Conservation (phyloP, 129 eudicot species). For the Artemisia argyi region DNA sequence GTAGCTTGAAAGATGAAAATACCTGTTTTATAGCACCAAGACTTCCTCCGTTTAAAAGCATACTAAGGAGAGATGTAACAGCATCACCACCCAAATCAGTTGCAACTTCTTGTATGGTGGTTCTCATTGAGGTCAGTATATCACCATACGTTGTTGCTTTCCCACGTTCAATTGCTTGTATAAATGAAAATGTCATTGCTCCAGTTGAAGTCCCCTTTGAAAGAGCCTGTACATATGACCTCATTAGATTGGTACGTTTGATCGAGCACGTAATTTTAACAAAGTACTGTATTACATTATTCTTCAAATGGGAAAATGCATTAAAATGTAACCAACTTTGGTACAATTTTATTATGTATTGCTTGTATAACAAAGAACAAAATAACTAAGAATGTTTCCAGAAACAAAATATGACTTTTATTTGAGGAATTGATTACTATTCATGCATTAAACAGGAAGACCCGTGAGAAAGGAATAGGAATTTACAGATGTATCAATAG, state of each 20-base stretch:
- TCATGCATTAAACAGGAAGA: conserved; percentile 1
- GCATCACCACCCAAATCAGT: conserved; percentile 44
- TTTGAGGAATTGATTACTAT: too few species aligned
- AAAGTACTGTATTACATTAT: too few species aligned
- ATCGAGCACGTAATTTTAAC: too few species aligned
- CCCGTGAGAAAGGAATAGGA: neutral
- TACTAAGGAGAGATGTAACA: conserved; percentile 70
- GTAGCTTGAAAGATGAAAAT: neutral
- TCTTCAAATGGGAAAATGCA: too few species aligned
- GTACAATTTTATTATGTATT: too few species aligned
- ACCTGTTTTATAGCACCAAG: conserved; percentile 75
- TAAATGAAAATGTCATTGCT: conserved; percentile 92
- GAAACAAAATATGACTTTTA: too few species aligned
- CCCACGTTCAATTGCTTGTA: conserved; percentile 85
- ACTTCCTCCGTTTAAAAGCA: conserved; percentile 85
- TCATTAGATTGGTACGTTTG: too few species aligned
- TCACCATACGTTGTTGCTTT: conserved; percentile 72
- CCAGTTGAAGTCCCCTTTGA: conserved; percentile 94
- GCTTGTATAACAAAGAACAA: too few species aligned
- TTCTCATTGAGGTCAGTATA: conserved; percentile 80
- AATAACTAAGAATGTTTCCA: too few species aligned
- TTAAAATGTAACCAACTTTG: too few species aligned
- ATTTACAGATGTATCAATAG: conserved; percentile 83
- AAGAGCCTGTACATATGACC: conserved; percentile 49
- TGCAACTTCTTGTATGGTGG: conserved; percentile 64